These are phyloP conservation scores for Candida gigantensis DNA, from an alignment of 1,139 yeast species.

Conservation along the genomic window DNA sequence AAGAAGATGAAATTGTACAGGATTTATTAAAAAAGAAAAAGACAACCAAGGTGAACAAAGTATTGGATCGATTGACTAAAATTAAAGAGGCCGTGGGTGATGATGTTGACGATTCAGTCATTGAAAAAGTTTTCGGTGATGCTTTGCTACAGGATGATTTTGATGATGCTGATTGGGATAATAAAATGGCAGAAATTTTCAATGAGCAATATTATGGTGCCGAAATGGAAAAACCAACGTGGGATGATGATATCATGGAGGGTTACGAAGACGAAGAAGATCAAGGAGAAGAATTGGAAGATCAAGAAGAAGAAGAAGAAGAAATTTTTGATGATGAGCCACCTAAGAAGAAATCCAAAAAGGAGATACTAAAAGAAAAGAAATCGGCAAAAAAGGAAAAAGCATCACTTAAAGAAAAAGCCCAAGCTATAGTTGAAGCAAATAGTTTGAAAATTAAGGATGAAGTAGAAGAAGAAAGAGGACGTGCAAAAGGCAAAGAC, in stretches of 20 bases:
- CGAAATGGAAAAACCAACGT: conserved; percentile 46
- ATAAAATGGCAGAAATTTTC: conserved; percentile 79
- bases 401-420: conserved; percentile 60
- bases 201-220: conserved; percentile 75
- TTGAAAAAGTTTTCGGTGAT: conserved; percentile 67
- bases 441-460: conserved; percentile 49
- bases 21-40: conserved; percentile 71
- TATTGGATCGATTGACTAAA: conserved; percentile 72
- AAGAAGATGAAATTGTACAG: conserved; percentile 57
- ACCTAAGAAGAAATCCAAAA: conserved; percentile 44
- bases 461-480: conserved; percentile 66
- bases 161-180: conserved; percentile 91
- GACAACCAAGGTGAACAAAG: conserved; percentile 71
- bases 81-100: conserved; percentile 84
- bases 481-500: conserved; percentile 40
- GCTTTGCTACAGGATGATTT: conserved; percentile 83
- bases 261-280: conserved; percentile 32
- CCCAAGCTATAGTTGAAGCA: conserved; percentile 66
- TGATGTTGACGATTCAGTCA: conserved; percentile 63
- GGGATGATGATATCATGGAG: conserved; percentile 35
- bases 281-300: conserved; percentile 40
- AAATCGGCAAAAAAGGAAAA: conserved; percentile 64
- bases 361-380: conserved; percentile 55
- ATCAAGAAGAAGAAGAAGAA: conserved; percentile 27
- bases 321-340: conserved; percentile 26